phyloP scores from a whole-genome alignment of 495 filamentous ascomycete genomes.

The Penicillium longicatenatum region DNA sequence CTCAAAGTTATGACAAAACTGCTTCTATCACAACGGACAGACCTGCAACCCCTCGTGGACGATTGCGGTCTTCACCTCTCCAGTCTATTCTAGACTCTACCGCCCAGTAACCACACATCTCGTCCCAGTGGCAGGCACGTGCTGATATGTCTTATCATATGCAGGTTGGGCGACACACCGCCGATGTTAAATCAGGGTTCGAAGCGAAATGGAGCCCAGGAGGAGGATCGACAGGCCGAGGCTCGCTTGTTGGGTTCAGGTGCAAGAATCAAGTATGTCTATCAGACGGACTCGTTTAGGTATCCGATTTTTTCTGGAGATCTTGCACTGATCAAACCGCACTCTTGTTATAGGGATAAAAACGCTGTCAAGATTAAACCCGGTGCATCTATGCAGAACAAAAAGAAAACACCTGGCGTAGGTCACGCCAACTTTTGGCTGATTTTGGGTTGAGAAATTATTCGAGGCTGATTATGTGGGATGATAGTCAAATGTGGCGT shows the following conservation, averaged over 20 bases:
- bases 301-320: background rate
- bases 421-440: constrained; percentile 9
- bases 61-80: constrained; percentile 27
- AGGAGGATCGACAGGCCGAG: constrained; percentile 22
- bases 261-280: constrained; percentile 16
- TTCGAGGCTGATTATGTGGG: background rate
- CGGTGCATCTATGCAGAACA: constrained; percentile 11
- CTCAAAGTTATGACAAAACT: constrained; percentile 37
- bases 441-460: background rate
- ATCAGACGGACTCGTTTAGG: background rate
- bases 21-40: constrained; percentile 11
- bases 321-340: background rate
- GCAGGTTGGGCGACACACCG: constrained; percentile 15
- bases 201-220: constrained; percentile 12
- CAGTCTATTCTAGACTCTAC: constrained; percentile 28
- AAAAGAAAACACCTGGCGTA: constrained; percentile 24
- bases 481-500: constrained; percentile 17
- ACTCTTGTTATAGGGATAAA: constrained; percentile 11
- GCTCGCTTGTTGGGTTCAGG: constrained; percentile 24
- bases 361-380: constrained; percentile 21
- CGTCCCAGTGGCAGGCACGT: constrained; percentile 7
- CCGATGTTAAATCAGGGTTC: constrained; percentile 25
- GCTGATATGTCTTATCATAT: constrained; percentile 10
- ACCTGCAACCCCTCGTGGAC: constrained; percentile 27
- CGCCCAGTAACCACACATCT: constrained; percentile 32